Conservation (phyloP, 805 yeast genomes). For the Wickerhamomyces strasburgensis region DNA sequence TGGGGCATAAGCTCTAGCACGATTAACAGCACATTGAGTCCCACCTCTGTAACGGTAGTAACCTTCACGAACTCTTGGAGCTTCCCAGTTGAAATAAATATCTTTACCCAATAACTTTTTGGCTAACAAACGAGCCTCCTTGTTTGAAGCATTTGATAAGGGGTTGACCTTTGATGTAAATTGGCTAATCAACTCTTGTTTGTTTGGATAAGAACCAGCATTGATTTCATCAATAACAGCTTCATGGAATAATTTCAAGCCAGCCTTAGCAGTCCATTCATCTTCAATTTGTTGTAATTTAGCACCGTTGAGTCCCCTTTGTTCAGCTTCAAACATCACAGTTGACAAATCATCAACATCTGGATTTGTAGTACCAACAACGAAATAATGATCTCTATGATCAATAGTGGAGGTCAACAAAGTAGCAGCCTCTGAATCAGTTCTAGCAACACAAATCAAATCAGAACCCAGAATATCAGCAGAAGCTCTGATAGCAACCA, state of each 20-base stretch:
- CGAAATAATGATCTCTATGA: constrained; percentile 88
- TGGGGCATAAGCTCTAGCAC: constrained; percentile 93
- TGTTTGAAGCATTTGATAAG: constrained; percentile 65
- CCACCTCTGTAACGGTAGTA: constrained; percentile 96
- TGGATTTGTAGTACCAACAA: constrained; percentile 89
- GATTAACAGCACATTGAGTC: constrained; percentile 93
- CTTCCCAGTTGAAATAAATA: constrained; percentile 90
- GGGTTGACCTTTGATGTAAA: constrained; percentile 72
- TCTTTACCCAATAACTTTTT: constrained; percentile 74
- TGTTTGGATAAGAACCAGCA: constrained; percentile 51
- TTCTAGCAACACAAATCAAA: constrained; percentile 85
- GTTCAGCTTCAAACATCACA: constrained; percentile 78
- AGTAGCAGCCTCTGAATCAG: constrained; percentile 98
- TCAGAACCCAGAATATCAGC: constrained; percentile 92
- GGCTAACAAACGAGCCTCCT: constrained; percentile 76
- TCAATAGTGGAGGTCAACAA: constrained; percentile 91
- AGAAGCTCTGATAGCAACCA: constrained; percentile 89
- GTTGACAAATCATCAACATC: constrained; percentile 67
- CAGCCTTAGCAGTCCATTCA: constrained; percentile 79
- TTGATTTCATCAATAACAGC: constrained; percentile 84
- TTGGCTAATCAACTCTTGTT: constrained; percentile 55
- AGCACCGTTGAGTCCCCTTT: constrained; percentile 64
- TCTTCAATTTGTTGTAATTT: constrained; percentile 69
- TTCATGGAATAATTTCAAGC: constrained; percentile 82
- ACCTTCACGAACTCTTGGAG: constrained; percentile 93